These are phyloP conservation scores for Lactarius sanguifluus DNA, from an alignment of 768 basidiomycete species.

Conservation along the genomic window DNA sequence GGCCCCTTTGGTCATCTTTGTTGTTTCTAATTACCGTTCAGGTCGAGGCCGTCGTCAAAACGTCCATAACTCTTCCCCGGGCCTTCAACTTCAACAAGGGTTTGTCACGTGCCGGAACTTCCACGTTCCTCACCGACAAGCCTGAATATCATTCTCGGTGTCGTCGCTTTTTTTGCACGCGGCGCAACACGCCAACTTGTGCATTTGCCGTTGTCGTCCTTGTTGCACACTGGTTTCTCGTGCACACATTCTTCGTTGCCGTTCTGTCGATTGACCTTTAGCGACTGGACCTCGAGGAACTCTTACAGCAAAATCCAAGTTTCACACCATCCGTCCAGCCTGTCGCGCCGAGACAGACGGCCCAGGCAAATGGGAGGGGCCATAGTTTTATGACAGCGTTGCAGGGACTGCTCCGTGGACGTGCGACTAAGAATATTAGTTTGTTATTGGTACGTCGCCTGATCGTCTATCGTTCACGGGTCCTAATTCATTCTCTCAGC, in stretches of 20 bases:
- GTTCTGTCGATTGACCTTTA: slow-evolving; percentile 96
- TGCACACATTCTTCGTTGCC: slow-evolving; percentile 93
- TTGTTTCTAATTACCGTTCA: slow-evolving; percentile 36
- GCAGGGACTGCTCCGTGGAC: slow-evolving; percentile 56
- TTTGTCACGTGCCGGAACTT: slow-evolving; percentile 83
- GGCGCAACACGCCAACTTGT: slow-evolving; percentile 92
- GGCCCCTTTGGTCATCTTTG: slow-evolving; percentile 29
- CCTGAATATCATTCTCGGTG: slow-evolving; percentile 74
- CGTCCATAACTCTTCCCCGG: slow-evolving; percentile 79
- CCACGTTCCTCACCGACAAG: slow-evolving; percentile 84
- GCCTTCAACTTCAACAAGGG: too few relatives aligned
- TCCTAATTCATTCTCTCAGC: slow-evolving; percentile 43
- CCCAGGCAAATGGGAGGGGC: slow-evolving; percentile 42
- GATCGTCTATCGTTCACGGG: neutral
- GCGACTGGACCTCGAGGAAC: slow-evolving; percentile 87
- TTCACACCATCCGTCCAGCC: slow-evolving; percentile 47
- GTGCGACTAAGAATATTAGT: slow-evolving; percentile 76
- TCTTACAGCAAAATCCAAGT: slow-evolving; percentile 70
- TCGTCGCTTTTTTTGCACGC: slow-evolving; percentile 69
- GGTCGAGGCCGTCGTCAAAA: slow-evolving; percentile 85
- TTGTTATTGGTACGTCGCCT: slow-evolving; percentile 60
- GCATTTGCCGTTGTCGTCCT: slow-evolving; percentile 91
- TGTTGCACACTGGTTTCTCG: slow-evolving; percentile 95
- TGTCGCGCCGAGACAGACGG: slow-evolving; percentile 26
- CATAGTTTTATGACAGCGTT: slow-evolving; percentile 42